phyloP scores from a whole-genome alignment of 176 grass and related monocot species.

The Oryza punctata region DNA sequence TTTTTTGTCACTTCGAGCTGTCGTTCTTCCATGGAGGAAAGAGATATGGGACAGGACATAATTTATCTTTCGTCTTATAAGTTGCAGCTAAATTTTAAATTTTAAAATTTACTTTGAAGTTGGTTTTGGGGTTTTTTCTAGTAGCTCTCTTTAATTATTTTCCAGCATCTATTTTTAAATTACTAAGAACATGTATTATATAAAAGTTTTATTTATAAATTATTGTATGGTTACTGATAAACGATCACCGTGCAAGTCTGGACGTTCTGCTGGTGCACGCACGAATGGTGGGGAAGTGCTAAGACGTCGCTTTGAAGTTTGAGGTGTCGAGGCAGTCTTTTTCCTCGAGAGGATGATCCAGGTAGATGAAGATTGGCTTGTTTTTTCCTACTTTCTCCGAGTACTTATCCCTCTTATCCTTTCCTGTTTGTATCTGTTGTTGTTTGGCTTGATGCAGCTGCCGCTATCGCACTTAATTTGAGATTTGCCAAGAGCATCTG shows the following conservation, averaged over 20 bases:
- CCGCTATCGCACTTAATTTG: background rate
- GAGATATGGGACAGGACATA: background rate
- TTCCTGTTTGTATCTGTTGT: background rate
- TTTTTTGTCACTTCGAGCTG: background rate
- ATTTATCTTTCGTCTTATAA: too few relatives aligned
- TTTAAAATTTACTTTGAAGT: too few relatives aligned
- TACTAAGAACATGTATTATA: too few relatives aligned
- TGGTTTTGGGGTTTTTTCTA: too few relatives aligned
- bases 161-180: too few relatives aligned
- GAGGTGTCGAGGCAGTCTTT: conserved; percentile 7
- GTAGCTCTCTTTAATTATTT: too few relatives aligned
- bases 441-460: background rate
- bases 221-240: too few relatives aligned
- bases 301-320: conserved; percentile 18
- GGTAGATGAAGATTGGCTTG: conserved; percentile 8
- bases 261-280: background rate
- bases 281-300: background rate
- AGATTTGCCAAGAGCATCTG: background rate
- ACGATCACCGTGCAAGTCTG: background rate
- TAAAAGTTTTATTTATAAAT: too few relatives aligned
- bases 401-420: background rate
- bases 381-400: conserved; percentile 11
- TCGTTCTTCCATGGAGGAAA: background rate
- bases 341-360: conserved; percentile 6
- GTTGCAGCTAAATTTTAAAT: too few relatives aligned